These are phyloP conservation scores for Martensiomyces pterosporus DNA, from an alignment of 192 early-diverging fungal species.

Conservation along the genomic window DNA sequence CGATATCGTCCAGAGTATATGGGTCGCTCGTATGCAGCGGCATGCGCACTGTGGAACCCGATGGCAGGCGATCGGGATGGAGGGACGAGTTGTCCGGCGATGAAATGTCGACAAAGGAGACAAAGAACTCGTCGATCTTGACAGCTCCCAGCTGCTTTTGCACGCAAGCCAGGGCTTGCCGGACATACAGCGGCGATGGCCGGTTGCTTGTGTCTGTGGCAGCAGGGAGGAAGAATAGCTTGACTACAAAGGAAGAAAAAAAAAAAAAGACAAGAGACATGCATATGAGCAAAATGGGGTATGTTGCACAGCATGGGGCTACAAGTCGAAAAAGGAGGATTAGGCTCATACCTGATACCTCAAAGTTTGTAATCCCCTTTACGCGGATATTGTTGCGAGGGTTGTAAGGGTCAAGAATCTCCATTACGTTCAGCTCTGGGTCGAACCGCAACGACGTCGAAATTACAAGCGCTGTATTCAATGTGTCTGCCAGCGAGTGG, in stretches of 20 bases:
- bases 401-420: constrained; percentile 46
- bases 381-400: constrained; percentile 37
- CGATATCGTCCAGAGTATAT: neutral
- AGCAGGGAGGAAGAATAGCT: constrained; percentile 38
- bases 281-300: too few species aligned
- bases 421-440: constrained; percentile 49
- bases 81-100: too few species aligned
- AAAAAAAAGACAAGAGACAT: too few species aligned
- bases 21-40: too few species aligned
- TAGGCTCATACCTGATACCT: constrained; percentile 35
- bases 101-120: constrained; percentile 33
- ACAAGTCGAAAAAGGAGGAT: too few species aligned
- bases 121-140: constrained; percentile 43
- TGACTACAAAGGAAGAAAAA: constrained; percentile 19
- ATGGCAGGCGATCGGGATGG: too few species aligned
- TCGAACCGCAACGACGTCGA: constrained; percentile 47
- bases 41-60: too few species aligned
- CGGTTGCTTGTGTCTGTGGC: constrained; percentile 29
- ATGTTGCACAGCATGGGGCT: too few species aligned
- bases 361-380: constrained; percentile 29
- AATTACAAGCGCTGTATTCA: constrained; percentile 44
- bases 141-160: constrained; percentile 37
- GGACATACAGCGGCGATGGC: constrained; percentile 35
- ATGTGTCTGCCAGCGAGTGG: constrained; percentile 31
- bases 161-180: constrained; percentile 32